These are phyloP conservation scores for Funneliformis geosporum DNA, from an alignment of 192 early-diverging fungal genomes.

Conservation along the genomic window DNA sequence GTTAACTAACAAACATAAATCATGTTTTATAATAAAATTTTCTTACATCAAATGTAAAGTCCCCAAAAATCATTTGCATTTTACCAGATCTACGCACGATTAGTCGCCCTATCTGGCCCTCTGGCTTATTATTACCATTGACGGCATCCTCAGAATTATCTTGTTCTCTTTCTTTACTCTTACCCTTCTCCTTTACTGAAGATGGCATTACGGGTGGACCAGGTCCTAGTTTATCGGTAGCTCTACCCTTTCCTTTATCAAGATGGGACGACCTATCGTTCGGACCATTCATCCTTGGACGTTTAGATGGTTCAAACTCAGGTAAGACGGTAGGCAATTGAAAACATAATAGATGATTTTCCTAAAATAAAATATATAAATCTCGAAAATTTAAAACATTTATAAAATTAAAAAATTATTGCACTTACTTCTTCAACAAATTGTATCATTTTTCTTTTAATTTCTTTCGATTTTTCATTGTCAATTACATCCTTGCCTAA, in stretches of 20 bases:
- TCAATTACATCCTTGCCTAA: not conserved
- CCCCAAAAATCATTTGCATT: conserved; percentile 9
- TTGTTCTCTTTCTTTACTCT: conserved; percentile 1
- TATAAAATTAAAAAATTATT: not conserved
- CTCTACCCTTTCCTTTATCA: not conserved
- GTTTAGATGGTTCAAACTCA: conserved; percentile 16
- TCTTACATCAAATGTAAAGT: conserved; percentile 22
- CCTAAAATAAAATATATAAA: not conserved
- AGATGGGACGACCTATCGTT: not conserved
- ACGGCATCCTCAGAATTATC: not conserved
- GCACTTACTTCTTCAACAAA: not conserved
- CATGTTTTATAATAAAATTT: not conserved
- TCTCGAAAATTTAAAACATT: not conserved
- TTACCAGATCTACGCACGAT: conserved; percentile 9
- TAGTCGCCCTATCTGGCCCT: conserved; percentile 7
- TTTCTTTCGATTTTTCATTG: not conserved
- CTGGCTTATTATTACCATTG: conserved; percentile 1
- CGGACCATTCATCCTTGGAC: not conserved
- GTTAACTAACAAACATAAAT: too few relatives aligned
- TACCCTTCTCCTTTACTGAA: not conserved
- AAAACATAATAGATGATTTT: conserved; percentile 13
- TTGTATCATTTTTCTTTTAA: not conserved
- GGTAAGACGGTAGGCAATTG: conserved; percentile 9
- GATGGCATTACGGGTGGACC: not conserved
- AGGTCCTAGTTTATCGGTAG: not conserved